These are phyloP conservation scores for Boletus tylopilopsis DNA, from an alignment of 768 basidiomycete species.

Conservation along the genomic window DNA sequence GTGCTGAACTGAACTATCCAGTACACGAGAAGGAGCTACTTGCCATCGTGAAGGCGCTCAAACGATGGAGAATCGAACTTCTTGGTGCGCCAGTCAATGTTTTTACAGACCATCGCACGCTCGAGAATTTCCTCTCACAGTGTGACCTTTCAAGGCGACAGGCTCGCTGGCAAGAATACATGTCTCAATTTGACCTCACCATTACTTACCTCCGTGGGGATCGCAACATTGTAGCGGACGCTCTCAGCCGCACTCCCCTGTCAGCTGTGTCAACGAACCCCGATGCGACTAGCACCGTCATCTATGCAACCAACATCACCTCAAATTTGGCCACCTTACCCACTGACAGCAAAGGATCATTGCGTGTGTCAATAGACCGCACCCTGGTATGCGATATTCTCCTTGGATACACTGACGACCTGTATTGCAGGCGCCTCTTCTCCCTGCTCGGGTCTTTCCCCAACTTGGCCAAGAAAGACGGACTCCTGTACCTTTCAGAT, in stretches of 20 bases:
- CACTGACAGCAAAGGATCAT: too few relatives aligned
- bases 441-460: too few relatives aligned
- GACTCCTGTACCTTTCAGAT: background rate
- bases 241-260: too few relatives aligned
- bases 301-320: too few relatives aligned
- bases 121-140: slow-evolving; percentile 8
- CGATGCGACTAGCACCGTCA: too few relatives aligned
- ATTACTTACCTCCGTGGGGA: slow-evolving; percentile 23
- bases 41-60: slow-evolving; percentile 29
- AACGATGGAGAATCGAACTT: slow-evolving; percentile 26
- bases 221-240: slow-evolving; percentile 6
- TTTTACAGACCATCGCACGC: slow-evolving; percentile 29
- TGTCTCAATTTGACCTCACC: slow-evolving; percentile 33
- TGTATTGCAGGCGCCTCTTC: too few relatives aligned
- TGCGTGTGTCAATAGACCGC: too few relatives aligned
- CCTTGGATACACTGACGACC: too few relatives aligned
- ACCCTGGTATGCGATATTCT: too few relatives aligned
- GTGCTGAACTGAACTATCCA: slow-evolving; percentile 24
- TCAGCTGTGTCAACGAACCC: too few relatives aligned
- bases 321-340: too few relatives aligned
- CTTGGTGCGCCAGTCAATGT: slow-evolving; percentile 2
- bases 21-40: slow-evolving; percentile 31
- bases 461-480: too few relatives aligned
- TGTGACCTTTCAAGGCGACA: slow-evolving; percentile 7
- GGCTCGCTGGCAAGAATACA: slow-evolving; percentile 37